A percentile compares a stretch with the other conserved stretches of the same genome.
phyloP scores from a whole-genome alignment of 2,329 filamentous ascomycete species.

The Didymella lethalis region DNA sequence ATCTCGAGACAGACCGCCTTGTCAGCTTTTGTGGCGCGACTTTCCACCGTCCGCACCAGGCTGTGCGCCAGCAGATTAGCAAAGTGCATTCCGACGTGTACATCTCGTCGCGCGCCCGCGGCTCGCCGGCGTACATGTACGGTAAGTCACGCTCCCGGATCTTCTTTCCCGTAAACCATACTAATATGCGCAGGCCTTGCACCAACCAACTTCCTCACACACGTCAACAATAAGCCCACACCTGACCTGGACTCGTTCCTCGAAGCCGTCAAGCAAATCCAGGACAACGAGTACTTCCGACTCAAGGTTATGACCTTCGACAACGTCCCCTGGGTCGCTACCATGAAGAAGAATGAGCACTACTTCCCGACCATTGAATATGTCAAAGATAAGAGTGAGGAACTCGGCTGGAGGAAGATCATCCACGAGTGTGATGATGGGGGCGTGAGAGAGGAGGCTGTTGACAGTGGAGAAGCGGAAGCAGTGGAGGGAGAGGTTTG shows the following conservation, averaged over 20 bases:
- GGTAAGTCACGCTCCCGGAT: constrained; percentile 59
- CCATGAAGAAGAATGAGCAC: constrained; percentile 99
- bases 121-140: constrained; percentile 49
- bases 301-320: constrained; percentile 98
- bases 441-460: constrained; percentile 45
- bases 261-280: constrained; percentile 81
- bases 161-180: constrained; percentile 71
- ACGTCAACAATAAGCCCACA: constrained; percentile 89
- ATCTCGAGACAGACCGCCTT: constrained; percentile 90
- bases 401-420: constrained; percentile 65
- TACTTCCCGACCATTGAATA: constrained; percentile 79
- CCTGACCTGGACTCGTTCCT: constrained; percentile 84
- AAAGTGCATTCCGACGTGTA: constrained; percentile 97
- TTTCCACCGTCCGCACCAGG: constrained; percentile 91
- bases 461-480: constrained; percentile 41
- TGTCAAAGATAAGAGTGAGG: constrained; percentile 62
- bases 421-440: constrained; percentile 61
- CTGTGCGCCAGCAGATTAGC: constrained; percentile 95
- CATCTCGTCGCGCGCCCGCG: constrained; percentile 74
- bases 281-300: constrained; percentile 97
- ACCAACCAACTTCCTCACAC: constrained; percentile 96
- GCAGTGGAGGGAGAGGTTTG: constrained; percentile 35
- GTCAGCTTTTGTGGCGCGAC: constrained; percentile 96
- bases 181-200: constrained; percentile 71
- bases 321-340: constrained; percentile 98